Evolutionary conservation across 768 basidiomycete genomes (phyloP).

Genomic region (Porphyrellus cyaneotinctus): DNA sequence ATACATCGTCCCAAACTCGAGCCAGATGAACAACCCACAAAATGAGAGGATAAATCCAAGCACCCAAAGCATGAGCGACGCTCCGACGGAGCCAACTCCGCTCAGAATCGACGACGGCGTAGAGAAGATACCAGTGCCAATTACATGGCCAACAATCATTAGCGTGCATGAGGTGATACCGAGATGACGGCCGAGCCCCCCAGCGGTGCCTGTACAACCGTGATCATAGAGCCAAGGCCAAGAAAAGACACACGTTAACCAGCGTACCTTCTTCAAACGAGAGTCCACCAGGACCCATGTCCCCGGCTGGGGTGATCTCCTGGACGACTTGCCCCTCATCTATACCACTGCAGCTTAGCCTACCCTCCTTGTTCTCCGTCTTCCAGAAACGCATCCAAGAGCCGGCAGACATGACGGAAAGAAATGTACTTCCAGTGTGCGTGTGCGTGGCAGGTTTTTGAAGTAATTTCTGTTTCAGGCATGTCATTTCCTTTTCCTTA

Average conservation of each 20-base stretch:
- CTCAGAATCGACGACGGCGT: conserved; percentile 56
- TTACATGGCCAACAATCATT: conserved; percentile 52
- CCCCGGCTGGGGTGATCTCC: conserved; percentile 7
- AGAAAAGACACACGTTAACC: not conserved
- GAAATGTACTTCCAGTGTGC: not conserved
- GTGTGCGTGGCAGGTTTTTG: not conserved
- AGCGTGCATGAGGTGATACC: conserved; percentile 56
- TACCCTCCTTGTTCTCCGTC: not conserved
- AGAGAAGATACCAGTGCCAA: conserved; percentile 61
- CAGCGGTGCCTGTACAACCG: conserved; percentile 38
- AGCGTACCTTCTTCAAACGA: conserved; percentile 48
- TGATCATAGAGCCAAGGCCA: not conserved
- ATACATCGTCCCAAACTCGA: conserved; percentile 61
- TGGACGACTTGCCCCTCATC: not conserved
- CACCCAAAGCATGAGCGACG: conserved; percentile 60
- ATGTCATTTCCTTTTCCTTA: not conserved
- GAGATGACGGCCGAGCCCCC: conserved; percentile 55
- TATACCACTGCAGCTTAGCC: not conserved
- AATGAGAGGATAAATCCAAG: conserved; percentile 55
- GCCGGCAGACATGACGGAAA: conserved; percentile 7
- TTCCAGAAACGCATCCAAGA: conserved; percentile 5
- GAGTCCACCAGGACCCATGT: conserved; percentile 39
- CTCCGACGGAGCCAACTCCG: conserved; percentile 54
- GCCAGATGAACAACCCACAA: conserved; percentile 59
- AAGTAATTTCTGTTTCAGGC: not conserved